phyloP scores from a whole-genome alignment of 2,329 filamentous ascomycete species.

The Apiospora saccharicola region DNA sequence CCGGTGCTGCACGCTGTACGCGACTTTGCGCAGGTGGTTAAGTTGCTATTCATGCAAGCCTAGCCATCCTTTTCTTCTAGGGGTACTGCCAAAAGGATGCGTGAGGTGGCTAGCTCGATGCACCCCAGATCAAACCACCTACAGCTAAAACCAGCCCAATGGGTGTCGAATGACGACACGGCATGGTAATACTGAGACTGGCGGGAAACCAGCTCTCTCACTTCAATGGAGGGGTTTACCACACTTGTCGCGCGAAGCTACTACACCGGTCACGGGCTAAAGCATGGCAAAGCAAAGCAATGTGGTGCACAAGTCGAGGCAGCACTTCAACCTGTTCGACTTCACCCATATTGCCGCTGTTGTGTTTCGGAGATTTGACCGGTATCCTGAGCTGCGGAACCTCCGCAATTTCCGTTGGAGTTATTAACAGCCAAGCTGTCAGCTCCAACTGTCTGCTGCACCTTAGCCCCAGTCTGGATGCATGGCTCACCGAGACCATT shows the following conservation, averaged over 20 bases:
- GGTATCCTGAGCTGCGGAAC: constrained; percentile 6
- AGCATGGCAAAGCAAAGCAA: not conserved
- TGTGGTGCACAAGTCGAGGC: not conserved
- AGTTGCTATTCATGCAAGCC: not conserved
- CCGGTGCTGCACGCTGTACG: not conserved
- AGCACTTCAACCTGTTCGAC: not conserved
- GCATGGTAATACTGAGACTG: not conserved
- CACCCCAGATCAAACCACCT: constrained; percentile 4
- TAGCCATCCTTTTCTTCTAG: not conserved
- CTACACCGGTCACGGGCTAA: constrained; percentile 12
- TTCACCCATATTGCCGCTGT: constrained; percentile 14
- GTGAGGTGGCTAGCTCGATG: constrained; percentile 19
- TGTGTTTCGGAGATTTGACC: constrained; percentile 9
- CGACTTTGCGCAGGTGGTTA: not conserved
- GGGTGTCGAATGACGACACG: constrained; percentile 20
- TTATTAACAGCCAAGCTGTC: not conserved
- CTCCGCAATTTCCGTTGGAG: not conserved
- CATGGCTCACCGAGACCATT: constrained; percentile 11
- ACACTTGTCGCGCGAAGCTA: not conserved
- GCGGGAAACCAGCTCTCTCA: not conserved
- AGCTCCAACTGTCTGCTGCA: not conserved
- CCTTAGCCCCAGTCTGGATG: not conserved
- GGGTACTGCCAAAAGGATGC: not conserved
- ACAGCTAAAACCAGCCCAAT: constrained; percentile 3
- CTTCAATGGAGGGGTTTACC: not conserved